Conservation (phyloP, 176 grass and related monocot genomes). For the Hordeum marinum region DNA sequence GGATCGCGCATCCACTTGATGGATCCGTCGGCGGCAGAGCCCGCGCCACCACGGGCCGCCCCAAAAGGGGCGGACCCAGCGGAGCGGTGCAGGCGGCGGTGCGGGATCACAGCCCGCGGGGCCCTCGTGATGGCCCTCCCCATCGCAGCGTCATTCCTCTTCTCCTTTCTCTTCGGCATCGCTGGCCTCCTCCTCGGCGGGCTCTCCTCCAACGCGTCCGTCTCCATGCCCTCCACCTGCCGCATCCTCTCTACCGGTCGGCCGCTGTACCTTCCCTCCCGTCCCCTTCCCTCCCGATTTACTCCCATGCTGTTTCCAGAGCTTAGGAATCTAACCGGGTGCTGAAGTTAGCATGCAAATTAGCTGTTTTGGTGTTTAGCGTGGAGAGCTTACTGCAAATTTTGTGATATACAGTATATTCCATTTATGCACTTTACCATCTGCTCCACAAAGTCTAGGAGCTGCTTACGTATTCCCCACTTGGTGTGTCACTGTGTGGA, state of each 20-base stretch:
- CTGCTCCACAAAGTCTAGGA: background rate
- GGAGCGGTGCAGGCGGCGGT: background rate
- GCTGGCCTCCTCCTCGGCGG: constrained; percentile 56
- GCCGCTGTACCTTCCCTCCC: background rate
- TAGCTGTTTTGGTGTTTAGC: background rate
- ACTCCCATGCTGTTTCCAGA: background rate
- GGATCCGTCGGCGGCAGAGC: constrained; percentile 33
- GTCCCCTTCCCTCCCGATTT: background rate
- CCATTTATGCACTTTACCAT: background rate
- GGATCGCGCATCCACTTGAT: constrained; percentile 28
- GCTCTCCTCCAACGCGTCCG: constrained; percentile 52
- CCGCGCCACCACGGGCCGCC: constrained; percentile 4
- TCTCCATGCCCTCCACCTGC: constrained; percentile 82
- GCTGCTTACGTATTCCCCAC: background rate
- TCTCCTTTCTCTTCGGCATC: constrained; percentile 75
- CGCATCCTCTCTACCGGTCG: constrained; percentile 79
- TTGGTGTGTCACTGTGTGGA: background rate
- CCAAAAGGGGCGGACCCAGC: constrained; percentile 13
- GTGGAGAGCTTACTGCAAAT: background rate
- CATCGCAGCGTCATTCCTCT: constrained; percentile 61
- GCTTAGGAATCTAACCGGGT: background rate
- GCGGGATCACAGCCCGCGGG: constrained; percentile 39
- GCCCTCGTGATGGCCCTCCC: constrained; percentile 53
- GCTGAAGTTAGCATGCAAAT: background rate
- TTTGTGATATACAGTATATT: background rate